These are phyloP conservation scores for Talaromyces pinophilus DNA, from an alignment of 2,329 filamentous ascomycete species.

Conservation along the genomic window DNA sequence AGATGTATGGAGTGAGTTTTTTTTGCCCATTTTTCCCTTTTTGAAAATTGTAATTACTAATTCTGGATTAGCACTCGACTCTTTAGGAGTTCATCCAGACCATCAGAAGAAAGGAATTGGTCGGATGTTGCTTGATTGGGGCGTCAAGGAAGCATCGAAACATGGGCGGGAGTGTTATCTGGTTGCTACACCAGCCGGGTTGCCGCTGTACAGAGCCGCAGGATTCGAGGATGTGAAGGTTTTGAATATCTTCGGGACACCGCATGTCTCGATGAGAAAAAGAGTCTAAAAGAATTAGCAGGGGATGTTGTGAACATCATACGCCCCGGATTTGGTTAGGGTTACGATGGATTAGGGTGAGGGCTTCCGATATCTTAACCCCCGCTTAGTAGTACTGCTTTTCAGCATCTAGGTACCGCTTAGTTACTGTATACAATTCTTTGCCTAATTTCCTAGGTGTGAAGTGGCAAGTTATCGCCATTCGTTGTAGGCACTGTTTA, in stretches of 20 bases:
- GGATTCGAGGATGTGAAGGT: constrained; percentile 8
- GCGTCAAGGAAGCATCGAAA: constrained; percentile 3
- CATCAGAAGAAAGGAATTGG: constrained; percentile 11
- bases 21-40: not conserved
- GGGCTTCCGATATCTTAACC: not conserved
- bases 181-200: constrained; percentile 9
- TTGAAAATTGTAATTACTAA: not conserved
- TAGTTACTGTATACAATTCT: not conserved
- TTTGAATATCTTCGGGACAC: constrained; percentile 9
- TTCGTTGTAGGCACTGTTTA: not conserved
- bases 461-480: not conserved
- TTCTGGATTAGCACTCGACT: constrained; percentile 5
- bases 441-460: not conserved
- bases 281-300: not conserved
- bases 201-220: constrained; percentile 7
- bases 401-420: not conserved
- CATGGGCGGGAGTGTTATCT: constrained; percentile 5
- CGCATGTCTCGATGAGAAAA: constrained; percentile 14
- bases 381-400: not conserved
- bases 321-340: not conserved
- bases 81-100: constrained; percentile 3
- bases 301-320: not conserved
- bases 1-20: constrained; percentile 8
- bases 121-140: constrained; percentile 8
- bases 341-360: not conserved